Evolutionary conservation across 2,329 filamentous ascomycete species (phyloP).

Genomic region (Ophiostoma tasmaniense): DNA sequence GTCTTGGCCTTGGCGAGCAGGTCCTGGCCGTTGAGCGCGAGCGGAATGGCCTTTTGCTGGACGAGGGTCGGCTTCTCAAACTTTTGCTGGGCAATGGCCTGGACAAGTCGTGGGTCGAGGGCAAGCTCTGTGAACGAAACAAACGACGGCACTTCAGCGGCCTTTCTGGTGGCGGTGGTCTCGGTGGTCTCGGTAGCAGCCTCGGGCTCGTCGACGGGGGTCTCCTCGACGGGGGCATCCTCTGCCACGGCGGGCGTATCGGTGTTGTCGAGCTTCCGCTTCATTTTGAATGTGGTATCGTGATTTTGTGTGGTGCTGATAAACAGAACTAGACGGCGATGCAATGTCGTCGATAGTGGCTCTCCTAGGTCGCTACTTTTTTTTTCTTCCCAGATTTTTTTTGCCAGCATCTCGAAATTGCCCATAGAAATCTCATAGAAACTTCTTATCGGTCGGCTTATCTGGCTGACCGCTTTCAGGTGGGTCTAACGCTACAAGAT

Average conservation of each 20-base stretch:
- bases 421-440: conserved; percentile 10
- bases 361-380: neutral
- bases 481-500: neutral
- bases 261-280: conserved; percentile 50
- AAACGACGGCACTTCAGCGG: neutral
- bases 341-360: neutral
- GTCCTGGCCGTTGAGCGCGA: conserved; percentile 80
- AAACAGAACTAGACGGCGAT: neutral
- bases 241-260: conserved; percentile 23
- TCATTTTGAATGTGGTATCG: conserved; percentile 34
- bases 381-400: conserved; percentile 13
- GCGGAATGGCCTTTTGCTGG: conserved; percentile 77
- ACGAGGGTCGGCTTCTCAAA: conserved; percentile 83
- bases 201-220: neutral
- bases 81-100: conserved; percentile 75
- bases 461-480: conserved; percentile 12
- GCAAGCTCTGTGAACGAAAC: conserved; percentile 62
- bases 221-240: neutral
- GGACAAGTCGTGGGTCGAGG: conserved; percentile 76
- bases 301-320: neutral
- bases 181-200: conserved; percentile 17
- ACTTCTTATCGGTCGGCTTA: conserved; percentile 15
- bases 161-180: conserved; percentile 13
- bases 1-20: conserved; percentile 89
- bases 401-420: conserved; percentile 10